Evolutionary conservation across 1,284 basidiomycete genomes (phyloP).

Genomic region (Cryptococcus sp.): DNA sequence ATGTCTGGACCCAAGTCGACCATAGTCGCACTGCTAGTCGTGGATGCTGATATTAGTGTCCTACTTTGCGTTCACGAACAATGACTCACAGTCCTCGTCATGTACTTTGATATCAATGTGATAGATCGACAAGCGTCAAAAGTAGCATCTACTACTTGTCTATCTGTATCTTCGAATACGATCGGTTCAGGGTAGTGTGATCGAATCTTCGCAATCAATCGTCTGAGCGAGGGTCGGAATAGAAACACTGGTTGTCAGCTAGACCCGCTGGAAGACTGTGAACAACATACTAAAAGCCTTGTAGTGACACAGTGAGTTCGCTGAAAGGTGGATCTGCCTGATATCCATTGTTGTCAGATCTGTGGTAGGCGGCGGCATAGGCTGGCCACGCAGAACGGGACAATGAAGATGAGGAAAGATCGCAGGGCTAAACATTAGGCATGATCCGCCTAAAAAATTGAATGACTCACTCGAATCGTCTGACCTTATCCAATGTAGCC

Average conservation of each 20-base stretch:
- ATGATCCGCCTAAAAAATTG: neutral
- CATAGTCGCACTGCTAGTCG: slow-evolving; percentile 32
- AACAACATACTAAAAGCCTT: slow-evolving; percentile 34
- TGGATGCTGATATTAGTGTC: slow-evolving; percentile 17
- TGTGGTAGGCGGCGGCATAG: slow-evolving; percentile 16
- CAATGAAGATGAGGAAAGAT: slow-evolving; percentile 26
- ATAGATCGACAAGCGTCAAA: slow-evolving; percentile 34
- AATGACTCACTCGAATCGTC: slow-evolving; percentile 24
- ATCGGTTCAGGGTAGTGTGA: slow-evolving; percentile 10
- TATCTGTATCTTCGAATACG: slow-evolving; percentile 22
- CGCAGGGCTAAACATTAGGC: slow-evolving; percentile 7
- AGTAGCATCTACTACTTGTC: slow-evolving; percentile 22
- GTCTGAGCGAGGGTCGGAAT: slow-evolving; percentile 35
- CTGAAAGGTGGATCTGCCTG: slow-evolving; percentile 19
- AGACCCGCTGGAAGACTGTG: neutral
- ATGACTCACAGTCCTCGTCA: slow-evolving; percentile 22
- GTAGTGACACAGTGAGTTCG: slow-evolving; percentile 31
- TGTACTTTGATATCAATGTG: slow-evolving; percentile 27
- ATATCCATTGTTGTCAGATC: slow-evolving; percentile 17
- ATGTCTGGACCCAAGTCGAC: slow-evolving; percentile 42
- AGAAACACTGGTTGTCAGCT: slow-evolving; percentile 29
- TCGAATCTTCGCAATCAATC: slow-evolving; percentile 30
- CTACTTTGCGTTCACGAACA: neutral
- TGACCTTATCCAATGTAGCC: slow-evolving; percentile 20
- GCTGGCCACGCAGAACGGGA: slow-evolving; percentile 24